Evolutionary conservation across 139 green algal genomes (phyloP).

Genomic region (Pleodorina starrii): DNA sequence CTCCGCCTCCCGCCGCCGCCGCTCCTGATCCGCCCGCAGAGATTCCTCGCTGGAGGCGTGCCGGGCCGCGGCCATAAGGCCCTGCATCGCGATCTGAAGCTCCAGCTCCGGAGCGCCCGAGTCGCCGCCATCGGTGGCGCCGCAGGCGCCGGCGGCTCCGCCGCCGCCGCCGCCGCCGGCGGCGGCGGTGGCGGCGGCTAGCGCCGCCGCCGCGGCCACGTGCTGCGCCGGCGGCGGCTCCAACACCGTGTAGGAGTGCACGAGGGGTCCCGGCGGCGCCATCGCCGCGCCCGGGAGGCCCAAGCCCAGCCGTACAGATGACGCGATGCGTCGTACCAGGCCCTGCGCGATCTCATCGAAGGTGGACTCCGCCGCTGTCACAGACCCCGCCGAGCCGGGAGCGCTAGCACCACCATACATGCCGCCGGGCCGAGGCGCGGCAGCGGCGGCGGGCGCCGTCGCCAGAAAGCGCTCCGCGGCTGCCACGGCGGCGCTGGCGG

Average conservation of each 20-base stretch:
- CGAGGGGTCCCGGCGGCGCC: background rate
- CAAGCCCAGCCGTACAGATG: background rate
- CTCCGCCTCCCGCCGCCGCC: background rate
- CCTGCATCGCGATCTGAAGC: constrained; percentile 24
- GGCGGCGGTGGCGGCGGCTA: constrained; percentile 16
- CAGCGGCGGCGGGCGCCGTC: background rate
- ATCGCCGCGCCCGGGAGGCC: too few relatives aligned
- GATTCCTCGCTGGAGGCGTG: background rate
- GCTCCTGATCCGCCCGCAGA: background rate
- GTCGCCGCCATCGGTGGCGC: background rate
- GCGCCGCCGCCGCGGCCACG: constrained; percentile 11
- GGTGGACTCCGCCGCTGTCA: background rate
- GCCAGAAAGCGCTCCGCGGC: constrained; percentile 21
- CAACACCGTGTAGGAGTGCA: background rate
- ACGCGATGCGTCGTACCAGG: constrained; percentile 1
- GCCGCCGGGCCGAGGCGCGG: background rate
- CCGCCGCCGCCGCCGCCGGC: background rate
- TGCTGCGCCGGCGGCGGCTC: constrained; percentile 32
- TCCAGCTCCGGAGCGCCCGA: background rate
- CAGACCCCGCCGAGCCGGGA: background rate
- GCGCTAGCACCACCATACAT: background rate
- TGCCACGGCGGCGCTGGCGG: background rate
- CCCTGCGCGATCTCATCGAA: constrained; percentile 12
- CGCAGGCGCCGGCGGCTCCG: background rate
- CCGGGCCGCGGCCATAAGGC: constrained; percentile 7